Evolutionary conservation across 352 stramenopile genomes (phyloP), one percentile per base, ranked within the genome.

Genomic region (Phytopythium delawarense): DNA sequence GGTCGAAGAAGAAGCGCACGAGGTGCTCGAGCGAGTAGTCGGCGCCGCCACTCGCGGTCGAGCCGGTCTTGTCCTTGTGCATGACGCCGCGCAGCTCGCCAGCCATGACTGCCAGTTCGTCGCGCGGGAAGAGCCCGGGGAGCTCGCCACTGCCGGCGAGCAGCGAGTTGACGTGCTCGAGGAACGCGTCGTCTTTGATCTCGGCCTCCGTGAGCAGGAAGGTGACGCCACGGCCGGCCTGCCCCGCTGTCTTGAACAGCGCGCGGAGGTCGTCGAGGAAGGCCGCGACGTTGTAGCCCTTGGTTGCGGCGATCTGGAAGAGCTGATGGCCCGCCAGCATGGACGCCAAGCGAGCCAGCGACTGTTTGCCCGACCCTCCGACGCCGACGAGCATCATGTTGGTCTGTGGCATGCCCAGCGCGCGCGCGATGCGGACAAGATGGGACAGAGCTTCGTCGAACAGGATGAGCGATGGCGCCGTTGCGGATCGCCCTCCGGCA

Each of bases 331-430:
- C 73, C 7, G 76, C 75, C 57, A 97, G 88, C 51, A 91, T 86
- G 13, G 89, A 75, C 16, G 90, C 90, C 13, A 97, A 73, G 8
- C 80, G 72, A 8, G 84, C 85, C 13, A 97, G 61, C 7, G 75
- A 92, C 64, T 96, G 88, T 60, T 97, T 98, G 0, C 91, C 91
- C 0, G 82, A 96, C 12, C 91, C 91, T 23, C 89, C 91, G 12
- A 97, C 89, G 32, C 91, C 91, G 0, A 98, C 89, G 28, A 98
- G 84, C 78, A 98, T 89, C 74, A 96, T 93, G 61, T 94, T 89
- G 59, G 88, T 92, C 46, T 92, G 81, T 0, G 83, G 69, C 63
- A 96, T 87, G 4, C 82, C 81, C 21, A 98, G 69, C 40, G 90
- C 80, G 2, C 91, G 75, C 5, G 83, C 81, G 40, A 98, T 80